Evolutionary conservation across 768 basidiomycete species (phyloP), one percentile per base, ranked within the genome.

Genomic region (Agrocybe pediades): DNA sequence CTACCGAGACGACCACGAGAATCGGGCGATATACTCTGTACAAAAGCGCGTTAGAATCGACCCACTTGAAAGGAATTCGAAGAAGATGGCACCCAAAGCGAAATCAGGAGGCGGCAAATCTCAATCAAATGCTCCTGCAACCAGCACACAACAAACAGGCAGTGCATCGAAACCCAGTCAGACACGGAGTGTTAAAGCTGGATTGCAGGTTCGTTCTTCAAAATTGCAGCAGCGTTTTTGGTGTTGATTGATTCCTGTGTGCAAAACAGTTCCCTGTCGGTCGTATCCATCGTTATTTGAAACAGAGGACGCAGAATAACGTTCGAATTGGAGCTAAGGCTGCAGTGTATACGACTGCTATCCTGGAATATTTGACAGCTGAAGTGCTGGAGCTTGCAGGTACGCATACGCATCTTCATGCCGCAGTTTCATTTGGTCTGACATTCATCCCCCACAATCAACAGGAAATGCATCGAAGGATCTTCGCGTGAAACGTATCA

Each of bases 281-380:
- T 46, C 95, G 95, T 92, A 95, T 97, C 52, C 95, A 98, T 69
- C 85, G 95, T 76, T 96, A 92, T 74, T 74, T 97, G 60, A 95
- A 97, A 70, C 88, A 88, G 66, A 83, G 90, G 59, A 96, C 92
- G 16, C 91, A 94, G 68, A 88, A 95, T 72, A 95, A 95, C 66
- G 87, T 96, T 49, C 89, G 95, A 30, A 93, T 98, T 59, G 95
- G 95, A 24, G 95, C 94, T n/a, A 97, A 97, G 69, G 95, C 95
- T 23, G 94, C 95, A 8, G 95, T 98, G 15, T 96, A 96, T 71
- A 93, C 92, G n/a, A 87, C 91, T 30, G 95, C 95, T 26, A 94
- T 97, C 61, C 80, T 97, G 51, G 95, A 98, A 71, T 98, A 98
- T 67, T 79, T 98, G 47, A 96, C 95, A 0, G 95, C 95, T 9